Evolutionary conservation across 2,329 filamentous ascomycete species (phyloP).

Genomic region (Colletotrichum simmondsii): DNA sequence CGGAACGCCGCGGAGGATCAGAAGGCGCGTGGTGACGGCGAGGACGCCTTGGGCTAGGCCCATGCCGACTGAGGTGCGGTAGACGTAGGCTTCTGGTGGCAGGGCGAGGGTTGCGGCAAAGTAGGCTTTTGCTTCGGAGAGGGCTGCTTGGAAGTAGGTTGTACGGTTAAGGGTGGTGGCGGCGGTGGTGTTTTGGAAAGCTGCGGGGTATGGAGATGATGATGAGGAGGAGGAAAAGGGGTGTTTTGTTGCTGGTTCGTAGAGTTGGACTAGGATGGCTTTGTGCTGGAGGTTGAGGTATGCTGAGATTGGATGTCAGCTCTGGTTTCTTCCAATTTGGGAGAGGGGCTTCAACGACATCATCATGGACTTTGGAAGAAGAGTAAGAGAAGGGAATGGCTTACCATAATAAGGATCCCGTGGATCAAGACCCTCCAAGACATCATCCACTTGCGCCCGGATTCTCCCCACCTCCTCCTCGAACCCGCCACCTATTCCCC

Average conservation of each 20-base stretch:
- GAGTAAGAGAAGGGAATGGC: background rate
- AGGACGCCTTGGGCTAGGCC: conserved; percentile 12
- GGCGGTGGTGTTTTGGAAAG: conserved; percentile 3
- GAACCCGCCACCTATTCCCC: conserved; percentile 36
- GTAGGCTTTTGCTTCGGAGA: conserved; percentile 47
- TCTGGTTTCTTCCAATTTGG: background rate
- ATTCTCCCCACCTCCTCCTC: conserved; percentile 46
- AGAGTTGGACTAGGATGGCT: conserved; percentile 50
- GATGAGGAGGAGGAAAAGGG: conserved; percentile 37
- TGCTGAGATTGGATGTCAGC: background rate
- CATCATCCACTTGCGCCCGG: conserved; percentile 43
- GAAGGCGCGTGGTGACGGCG: conserved; percentile 28
- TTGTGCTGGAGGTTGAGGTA: conserved; percentile 43
- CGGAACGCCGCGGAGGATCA: conserved; percentile 30
- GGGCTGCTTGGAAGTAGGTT: conserved; percentile 48
- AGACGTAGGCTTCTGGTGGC: conserved; percentile 35
- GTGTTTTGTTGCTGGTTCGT: conserved; percentile 50
- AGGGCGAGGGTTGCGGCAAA: conserved; percentile 44
- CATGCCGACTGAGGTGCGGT: conserved; percentile 10
- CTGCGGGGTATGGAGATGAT: background rate
- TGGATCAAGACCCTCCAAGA: background rate
- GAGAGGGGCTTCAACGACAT: background rate
- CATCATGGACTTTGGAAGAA: background rate
- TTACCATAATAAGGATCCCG: background rate
- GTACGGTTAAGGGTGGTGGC: conserved; percentile 35